Conservation (phyloP, 2,329 filamentous ascomycete species). For the Xylariaceae sp. region DNA sequence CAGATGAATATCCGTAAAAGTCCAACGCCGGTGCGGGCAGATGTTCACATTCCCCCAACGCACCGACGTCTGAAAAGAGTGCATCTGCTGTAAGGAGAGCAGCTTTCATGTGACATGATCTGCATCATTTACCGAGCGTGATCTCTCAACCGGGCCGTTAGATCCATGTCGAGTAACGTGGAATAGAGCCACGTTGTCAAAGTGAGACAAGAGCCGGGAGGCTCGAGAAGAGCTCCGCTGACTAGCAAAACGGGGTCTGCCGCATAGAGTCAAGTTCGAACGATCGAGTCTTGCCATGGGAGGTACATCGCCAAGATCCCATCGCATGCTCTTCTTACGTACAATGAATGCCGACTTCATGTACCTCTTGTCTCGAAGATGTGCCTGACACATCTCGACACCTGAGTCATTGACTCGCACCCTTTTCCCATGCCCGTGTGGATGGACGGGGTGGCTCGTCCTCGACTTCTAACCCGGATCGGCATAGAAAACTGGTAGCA, state of each 20-base stretch:
- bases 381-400: neutral
- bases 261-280: neutral
- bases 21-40: neutral
- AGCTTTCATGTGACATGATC: constrained; percentile 1
- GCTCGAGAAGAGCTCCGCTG: neutral
- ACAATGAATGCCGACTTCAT: neutral
- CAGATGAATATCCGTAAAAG: neutral
- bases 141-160: neutral
- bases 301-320: neutral
- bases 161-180: constrained; percentile 7
- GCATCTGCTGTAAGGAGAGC: neutral
- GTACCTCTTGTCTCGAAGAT: neutral
- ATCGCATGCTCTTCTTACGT: no score
- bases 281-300: neutral
- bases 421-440: neutral
- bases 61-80: neutral
- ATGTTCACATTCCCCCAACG: neutral
- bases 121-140: constrained; percentile 1
- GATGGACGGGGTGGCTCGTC: neutral
- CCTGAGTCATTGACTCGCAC: neutral
- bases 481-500: neutral
- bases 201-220: neutral
- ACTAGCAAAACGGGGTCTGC: neutral
- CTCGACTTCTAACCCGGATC: neutral
- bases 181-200: constrained; percentile 1